These are phyloP conservation scores for Perilla frutescens DNA, from an alignment of 257 asterid genomes.

Conservation along the genomic window DNA sequence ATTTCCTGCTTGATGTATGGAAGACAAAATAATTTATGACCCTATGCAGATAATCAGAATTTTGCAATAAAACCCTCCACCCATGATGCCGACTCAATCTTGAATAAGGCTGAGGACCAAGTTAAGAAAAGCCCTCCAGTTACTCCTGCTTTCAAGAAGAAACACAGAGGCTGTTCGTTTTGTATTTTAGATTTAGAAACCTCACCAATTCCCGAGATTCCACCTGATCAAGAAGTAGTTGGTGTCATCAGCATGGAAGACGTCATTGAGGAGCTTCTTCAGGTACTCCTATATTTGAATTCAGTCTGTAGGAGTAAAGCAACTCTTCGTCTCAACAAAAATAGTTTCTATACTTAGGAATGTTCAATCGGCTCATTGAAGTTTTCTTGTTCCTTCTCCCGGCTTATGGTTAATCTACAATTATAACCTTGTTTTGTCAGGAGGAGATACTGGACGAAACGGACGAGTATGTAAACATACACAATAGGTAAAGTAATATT, in stretches of 20 bases:
- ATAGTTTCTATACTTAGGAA: not conserved
- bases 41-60: constrained; percentile 52
- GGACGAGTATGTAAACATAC: constrained; percentile 96
- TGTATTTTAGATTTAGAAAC: constrained; percentile 90
- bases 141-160: constrained; percentile 95
- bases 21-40: constrained; percentile 10
- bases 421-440: constrained; percentile 41
- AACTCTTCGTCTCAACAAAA: not conserved
- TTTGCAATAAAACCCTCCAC: constrained; percentile 44
- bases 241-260: constrained; percentile 99
- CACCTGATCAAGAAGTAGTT: constrained; percentile 77
- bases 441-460: constrained; percentile 99
- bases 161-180: constrained; percentile 87
- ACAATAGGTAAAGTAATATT: constrained; percentile 68
- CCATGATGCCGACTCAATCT: constrained; percentile 42
- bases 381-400: not conserved
- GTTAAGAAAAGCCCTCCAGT: constrained; percentile 71
- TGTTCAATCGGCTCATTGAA: not conserved
- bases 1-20: not conserved
- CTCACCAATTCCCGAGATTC: constrained; percentile 77
- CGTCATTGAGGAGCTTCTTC: constrained; percentile 99
- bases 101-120: constrained; percentile 55
- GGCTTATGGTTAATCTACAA: constrained; percentile 9
- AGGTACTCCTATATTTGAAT: constrained; percentile 52
- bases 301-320: not conserved